Base-by-base conservation (phyloP, 495 filamentous ascomycete species). In the Daldinia caldariorum region DNA sequence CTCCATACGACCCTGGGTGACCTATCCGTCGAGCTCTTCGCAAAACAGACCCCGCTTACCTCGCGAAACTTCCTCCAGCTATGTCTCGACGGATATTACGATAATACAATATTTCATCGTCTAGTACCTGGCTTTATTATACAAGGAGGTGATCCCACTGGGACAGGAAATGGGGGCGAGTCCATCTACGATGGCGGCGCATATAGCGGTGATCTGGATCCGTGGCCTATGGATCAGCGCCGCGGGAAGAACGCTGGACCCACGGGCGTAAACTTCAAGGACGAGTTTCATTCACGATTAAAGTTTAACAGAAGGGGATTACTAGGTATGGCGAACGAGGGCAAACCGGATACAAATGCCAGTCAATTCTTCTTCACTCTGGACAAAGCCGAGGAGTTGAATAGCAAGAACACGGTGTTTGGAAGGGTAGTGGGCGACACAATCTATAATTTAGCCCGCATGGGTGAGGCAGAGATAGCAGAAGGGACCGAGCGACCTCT, bases 291-390 rank as follows among this genome's bases (percentile, higher is more conserved):
- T 82, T 91, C 89, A 70, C 87, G 95, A 8, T 79, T 99, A 53
- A 95, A 94, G 74, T 98, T 93, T 84, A 99, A 97, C 70, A 86
- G 95, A 61, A 86, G 95, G 50, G 95, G 95, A 1, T 79, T 97
- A 68, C 79, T 99, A 66, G 95, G 94, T 10, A 98, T 98, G 94
- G 95, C 96, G 9, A 94, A 94, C 76, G 86, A 87, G 35, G 86
- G 90, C 4, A 76, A 77, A 45, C 90, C 91, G 69, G 87, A 94
- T 69, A 89, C 90, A 32, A 97, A 97, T 79, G 91, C 92, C 45
- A 96, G 92, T 79, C 95, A 99, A 82, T 98, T 98, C 83, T 99
- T 99, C 79, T 87, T 99, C 58, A 97, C 95, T 1, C 83, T 99
- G 49, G 89, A 82, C 54, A 91, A 91, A 58, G 90, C 92, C 58